Evolutionary conservation across 805 yeast genomes (phyloP), one percentile per base, ranked within the genome.

Genomic region (Myxozyma nipponensis): DNA sequence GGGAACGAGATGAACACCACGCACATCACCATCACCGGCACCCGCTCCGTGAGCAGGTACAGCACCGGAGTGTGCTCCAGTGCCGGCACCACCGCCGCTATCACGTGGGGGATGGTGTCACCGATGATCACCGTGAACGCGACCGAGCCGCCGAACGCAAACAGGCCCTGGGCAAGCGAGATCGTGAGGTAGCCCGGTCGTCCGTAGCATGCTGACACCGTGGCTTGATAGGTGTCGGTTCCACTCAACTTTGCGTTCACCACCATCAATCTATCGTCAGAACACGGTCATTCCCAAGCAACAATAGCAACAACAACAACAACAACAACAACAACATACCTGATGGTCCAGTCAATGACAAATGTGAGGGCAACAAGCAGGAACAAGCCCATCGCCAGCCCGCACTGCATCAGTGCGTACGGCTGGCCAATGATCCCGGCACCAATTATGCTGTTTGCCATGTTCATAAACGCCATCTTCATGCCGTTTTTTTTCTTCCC

Each of bases 381-480:
- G 1, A 87, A 21, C 0, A 83, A 62, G 2, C 95, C 95, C 0
- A 91, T 88, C 0, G 82, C 50, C 2, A 91, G 66, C 0, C 98
- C 98, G 18, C 86, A 76, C 61, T 89, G 86, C 41, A 77, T 73
- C 62, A 90, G 79, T 0, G 97, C 96, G 57, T 82, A 84, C 1
- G 98, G 95, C 57, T 89, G 95, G 1, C 97, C 96, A 28, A 91
- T 87, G 47, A 91, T 86, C 2, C 98, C 98, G 0, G 98, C 97
- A 0, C 98, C 98, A 4, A 91, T 73, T 54, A 91, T 91, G 18
- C 95, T 84, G 67, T 90, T 90, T 7, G 96, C 95, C 95, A 90
- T 89, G 68, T 91, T 91, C 95, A 90, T 86, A 63, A 90, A 89
- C 3, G 97, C 97, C 87, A 84, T 84, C 50, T 77, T 78, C 76